Percentiles rank a stretch among this genome's conserved stretches.
These are phyloP conservation scores for Curvularia verruculosa DNA, from an alignment of 2,329 filamentous ascomycete genomes.

Conservation along the genomic window DNA sequence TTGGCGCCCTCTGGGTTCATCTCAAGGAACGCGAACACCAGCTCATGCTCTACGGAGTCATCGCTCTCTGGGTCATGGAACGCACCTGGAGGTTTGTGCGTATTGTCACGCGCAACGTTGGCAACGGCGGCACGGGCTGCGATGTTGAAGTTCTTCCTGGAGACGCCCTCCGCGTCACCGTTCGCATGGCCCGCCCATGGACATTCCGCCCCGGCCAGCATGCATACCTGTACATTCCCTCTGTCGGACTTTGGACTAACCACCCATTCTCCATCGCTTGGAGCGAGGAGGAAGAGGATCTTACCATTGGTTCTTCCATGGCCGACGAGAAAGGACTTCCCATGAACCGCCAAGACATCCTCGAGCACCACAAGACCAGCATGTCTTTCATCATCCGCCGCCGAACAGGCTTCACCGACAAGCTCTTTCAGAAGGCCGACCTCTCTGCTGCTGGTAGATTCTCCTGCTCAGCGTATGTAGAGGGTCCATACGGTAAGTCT, in stretches of 20 bases:
- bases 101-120: constrained; percentile 70
- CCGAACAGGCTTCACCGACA: constrained; percentile 85
- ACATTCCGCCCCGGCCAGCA: constrained; percentile 76
- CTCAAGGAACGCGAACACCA: constrained; percentile 63
- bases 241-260: constrained; percentile 73
- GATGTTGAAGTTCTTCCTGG: constrained; percentile 77
- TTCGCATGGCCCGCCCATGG: constrained; percentile 79
- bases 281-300: constrained; percentile 66
- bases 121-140: constrained; percentile 68
- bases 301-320: constrained; percentile 33
- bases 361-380: constrained; percentile 58
- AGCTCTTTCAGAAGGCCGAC: constrained; percentile 74
- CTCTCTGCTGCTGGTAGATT: constrained; percentile 61
- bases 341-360: constrained; percentile 59
- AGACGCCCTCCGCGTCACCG: constrained; percentile 74
- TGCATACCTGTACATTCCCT: constrained; percentile 78
- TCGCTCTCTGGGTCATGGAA: constrained; percentile 72
- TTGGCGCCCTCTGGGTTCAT: constrained; percentile 72
- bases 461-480: constrained; percentile 74
- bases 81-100: constrained; percentile 65
- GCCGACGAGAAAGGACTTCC: constrained; percentile 55
- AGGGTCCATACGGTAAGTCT: constrained; percentile 76
- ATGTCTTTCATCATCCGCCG: constrained; percentile 87
- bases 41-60: constrained; percentile 64
- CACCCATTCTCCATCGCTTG: constrained; percentile 82